Base-by-base conservation (phyloP, 176 grass and related monocot species). In the Bromus sterilis region DNA sequence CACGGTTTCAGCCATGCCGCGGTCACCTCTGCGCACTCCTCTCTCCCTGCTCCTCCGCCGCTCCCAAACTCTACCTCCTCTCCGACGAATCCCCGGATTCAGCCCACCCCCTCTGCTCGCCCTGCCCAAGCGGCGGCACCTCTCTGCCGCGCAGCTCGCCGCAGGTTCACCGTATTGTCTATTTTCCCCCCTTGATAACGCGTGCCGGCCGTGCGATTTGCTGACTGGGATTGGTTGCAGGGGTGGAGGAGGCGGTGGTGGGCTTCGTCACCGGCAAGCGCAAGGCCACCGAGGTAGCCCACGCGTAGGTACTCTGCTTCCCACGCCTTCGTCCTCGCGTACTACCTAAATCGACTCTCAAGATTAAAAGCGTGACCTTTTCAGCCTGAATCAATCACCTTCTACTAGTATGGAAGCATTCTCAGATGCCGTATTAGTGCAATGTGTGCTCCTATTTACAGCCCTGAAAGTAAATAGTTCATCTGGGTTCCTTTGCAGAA, bases 251-350 rank as follows among this genome's bases (percentile, higher is more conserved):
- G 5, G 88, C 84, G 75, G 86, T 89, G 76, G 82, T 84, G 78
- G 95, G 88, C 26, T 93, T 93, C 82, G 40, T 98, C 74, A 82
- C 74, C 56, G 95, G 95, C 66, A 94, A 73, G 80, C 77, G 82
- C 65, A 98, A 89, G 84, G 90, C 92, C 72, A 98, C 92, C 13
- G 95, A 95, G 78, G 88, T 93, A 86, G 92, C 95, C 84, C 95
- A 95, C 84, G 86, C 86, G 92, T 98, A 94, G 90, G 90, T 84
- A 88, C 80, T 87, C 84, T 84, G 79, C 15, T 65, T 10, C 49
- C 80, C 63, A 11, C 33, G 12, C 13, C 15, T n/a, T 36, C 26
- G n/a, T 88, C 32, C 1, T 21, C 31, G 31, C 9, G 8, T 20
- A 11, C 3, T 66, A 53, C n/a, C 5, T 35, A 73, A 13, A 32